Evolutionary conservation across 768 basidiomycete genomes (phyloP).

Genomic region (Lanmaoa rubissima): DNA sequence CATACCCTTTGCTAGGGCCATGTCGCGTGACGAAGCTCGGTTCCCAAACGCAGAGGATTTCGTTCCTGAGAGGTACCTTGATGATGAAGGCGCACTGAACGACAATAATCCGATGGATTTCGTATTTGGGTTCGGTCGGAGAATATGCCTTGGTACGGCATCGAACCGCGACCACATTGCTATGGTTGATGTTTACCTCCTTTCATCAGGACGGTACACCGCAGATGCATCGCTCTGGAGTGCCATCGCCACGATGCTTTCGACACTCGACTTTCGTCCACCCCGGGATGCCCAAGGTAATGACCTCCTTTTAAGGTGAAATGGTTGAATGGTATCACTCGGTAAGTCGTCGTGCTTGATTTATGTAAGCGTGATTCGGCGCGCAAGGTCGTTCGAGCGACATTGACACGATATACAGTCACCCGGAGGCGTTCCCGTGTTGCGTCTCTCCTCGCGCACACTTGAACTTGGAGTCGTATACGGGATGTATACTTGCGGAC

Average conservation of each 20-base stretch:
- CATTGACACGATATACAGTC: not conserved
- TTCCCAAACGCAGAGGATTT: slow-evolving; percentile 11
- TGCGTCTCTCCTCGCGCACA: not conserved
- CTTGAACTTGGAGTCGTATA: not conserved
- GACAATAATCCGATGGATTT: slow-evolving; percentile 4
- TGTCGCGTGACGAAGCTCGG: slow-evolving; percentile 7
- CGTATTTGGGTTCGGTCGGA: slow-evolving; percentile 12
- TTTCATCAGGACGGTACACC: not conserved
- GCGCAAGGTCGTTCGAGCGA: too few species aligned
- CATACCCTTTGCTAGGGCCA: not conserved
- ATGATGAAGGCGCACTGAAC: slow-evolving; percentile 1
- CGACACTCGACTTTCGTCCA: slow-evolving; percentile 5
- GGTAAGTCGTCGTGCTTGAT: not conserved
- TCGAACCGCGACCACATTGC: not conserved
- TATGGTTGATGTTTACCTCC: not conserved
- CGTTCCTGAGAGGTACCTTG: slow-evolving; percentile 7
- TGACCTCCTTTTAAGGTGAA: not conserved
- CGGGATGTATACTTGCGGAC: not conserved
- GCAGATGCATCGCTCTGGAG: slow-evolving; percentile 8
- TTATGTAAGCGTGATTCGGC: not conserved
- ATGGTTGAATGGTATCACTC: slow-evolving; percentile 3
- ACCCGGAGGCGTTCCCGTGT: slow-evolving; percentile 6
- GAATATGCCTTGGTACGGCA: not conserved
- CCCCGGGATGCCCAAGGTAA: not conserved
- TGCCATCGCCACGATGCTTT: slow-evolving; percentile 11